A percentile compares a stretch with the other conserved stretches of the same genome.
Evolutionary conservation across 208 protist genomes (phyloP).

Genomic region (Willaertia magna): DNA sequence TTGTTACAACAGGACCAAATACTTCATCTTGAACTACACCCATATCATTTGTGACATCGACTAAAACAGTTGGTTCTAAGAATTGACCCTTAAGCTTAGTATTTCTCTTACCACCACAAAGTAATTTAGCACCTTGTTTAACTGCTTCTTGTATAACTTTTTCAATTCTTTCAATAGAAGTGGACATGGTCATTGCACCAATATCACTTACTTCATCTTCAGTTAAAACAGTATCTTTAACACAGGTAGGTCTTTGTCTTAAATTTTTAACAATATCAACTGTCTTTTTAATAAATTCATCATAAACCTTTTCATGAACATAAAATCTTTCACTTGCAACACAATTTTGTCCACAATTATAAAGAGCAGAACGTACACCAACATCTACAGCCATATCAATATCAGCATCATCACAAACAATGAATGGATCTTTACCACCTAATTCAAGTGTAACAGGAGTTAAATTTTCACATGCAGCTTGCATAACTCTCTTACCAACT

Average conservation of each 20-base stretch:
- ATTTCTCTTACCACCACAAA: slow-evolving; percentile 58
- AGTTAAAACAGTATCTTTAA: slow-evolving; percentile 2
- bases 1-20: slow-evolving; percentile 76
- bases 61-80: slow-evolving; percentile 72
- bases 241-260: slow-evolving; percentile 60
- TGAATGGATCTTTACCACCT: slow-evolving; percentile 80
- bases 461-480: slow-evolving; percentile 63
- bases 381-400: slow-evolving; percentile 64
- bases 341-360: slow-evolving; percentile 84
- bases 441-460: slow-evolving; percentile 82
- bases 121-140: slow-evolving; percentile 57
- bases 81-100: slow-evolving; percentile 46
- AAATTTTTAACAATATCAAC: slow-evolving; percentile 41
- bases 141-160: slow-evolving; percentile 69
- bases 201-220: slow-evolving; percentile 42
- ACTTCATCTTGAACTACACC: slow-evolving; percentile 77
- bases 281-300: slow-evolving; percentile 54
- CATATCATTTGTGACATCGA: slow-evolving; percentile 63
- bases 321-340: slow-evolving; percentile 64
- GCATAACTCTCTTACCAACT: slow-evolving; percentile 73
- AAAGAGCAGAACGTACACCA: slow-evolving; percentile 68
- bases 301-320: slow-evolving; percentile 55
- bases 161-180: slow-evolving; percentile 68
- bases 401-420: slow-evolving; percentile 74
- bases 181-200: slow-evolving; percentile 82